These are phyloP conservation scores for Metarhizium brunneum DNA, from an alignment of 2,329 filamentous ascomycete species.

Conservation along the genomic window DNA sequence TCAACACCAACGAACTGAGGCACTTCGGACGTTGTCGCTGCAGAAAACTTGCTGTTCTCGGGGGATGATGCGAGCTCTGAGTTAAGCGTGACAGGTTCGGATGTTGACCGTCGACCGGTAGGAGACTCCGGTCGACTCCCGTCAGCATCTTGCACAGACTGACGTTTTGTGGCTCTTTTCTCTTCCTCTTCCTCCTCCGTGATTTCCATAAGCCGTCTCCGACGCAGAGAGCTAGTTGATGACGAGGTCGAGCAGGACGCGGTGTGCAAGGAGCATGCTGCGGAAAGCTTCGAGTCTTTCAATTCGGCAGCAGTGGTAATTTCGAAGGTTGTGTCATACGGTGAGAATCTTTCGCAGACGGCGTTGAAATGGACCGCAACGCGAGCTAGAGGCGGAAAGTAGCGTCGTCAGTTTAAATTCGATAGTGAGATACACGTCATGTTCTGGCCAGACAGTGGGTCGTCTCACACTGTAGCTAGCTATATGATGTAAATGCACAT, in stretches of 20 bases:
- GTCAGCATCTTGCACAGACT: conserved; percentile 42
- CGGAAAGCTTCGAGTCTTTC: conserved; percentile 77
- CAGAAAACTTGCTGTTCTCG: conserved; percentile 39
- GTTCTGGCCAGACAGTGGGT: background rate
- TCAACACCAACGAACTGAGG: conserved; percentile 41
- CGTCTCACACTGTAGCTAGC: background rate
- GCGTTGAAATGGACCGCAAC: conserved; percentile 65
- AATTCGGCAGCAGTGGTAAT: conserved; percentile 69
- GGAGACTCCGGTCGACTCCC: conserved; percentile 20
- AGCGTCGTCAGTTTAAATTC: conserved; percentile 3
- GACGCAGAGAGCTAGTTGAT: conserved; percentile 69
- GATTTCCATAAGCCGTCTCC: conserved; percentile 78
- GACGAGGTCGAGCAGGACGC: conserved; percentile 80
- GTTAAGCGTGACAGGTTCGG: conserved; percentile 38
- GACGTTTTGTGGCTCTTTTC: conserved; percentile 45
- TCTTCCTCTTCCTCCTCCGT: conserved; percentile 86
- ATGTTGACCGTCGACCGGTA: conserved; percentile 11
- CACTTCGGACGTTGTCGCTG: conserved; percentile 36
- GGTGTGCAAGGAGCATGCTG: conserved; percentile 82
- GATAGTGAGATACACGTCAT: background rate
- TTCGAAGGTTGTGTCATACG: conserved; percentile 77
- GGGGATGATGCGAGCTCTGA: conserved; percentile 41
- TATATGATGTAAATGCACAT: conserved; percentile 19
- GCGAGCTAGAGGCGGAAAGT: conserved; percentile 50
- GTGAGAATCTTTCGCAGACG: conserved; percentile 64